Base-by-base conservation (phyloP, 495 filamentous ascomycete genomes). In the Lichina pygmaea region DNA sequence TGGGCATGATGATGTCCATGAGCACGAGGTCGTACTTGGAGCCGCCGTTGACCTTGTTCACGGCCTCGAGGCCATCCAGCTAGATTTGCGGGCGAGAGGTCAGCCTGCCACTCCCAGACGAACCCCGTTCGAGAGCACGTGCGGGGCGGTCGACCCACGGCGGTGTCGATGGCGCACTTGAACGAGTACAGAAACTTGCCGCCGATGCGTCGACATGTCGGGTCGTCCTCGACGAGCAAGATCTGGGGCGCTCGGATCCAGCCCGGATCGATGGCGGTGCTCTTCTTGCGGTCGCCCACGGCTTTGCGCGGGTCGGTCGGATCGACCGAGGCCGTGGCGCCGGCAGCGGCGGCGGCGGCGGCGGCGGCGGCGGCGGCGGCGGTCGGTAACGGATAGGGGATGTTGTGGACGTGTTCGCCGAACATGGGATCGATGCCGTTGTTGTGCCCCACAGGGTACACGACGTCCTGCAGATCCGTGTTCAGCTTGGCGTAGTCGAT, bases 1-100 rank as follows among this genome's bases (percentile, higher is more conserved):
- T 77, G 12, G 89, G 89, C 86, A 97, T 94, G 49, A 95, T 92
- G 52, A 97, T 95, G 62, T 95, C 91, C 89, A 97, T 97, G 40
- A 95, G 70, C 41, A 97, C 83, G 38, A 97, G 61, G 55, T 95
- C 86, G 58, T 91, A 95, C 34, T 80, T 82, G 13, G 75, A 72
- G 12, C 78, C 77, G 33, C 66, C 63, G 55, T 81, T 84, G 54
- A 93, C 76, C 58, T 92, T 94, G 57, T 81, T 83, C 38, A 94
- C 86, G 42, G 89, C 86, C 59, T 93, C 81, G 44, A 93, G 62
- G 10, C 89, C 89, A 60, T 97, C 82, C 46, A 78, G 71, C 81
- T 93, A 53, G 44, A 39, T 11, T 15, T 11, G 13, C 2, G 2
- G 13, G 36, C 13, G 12, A 31, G 8, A 31, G 42, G 17, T 42